Conservation (phyloP, 305 asterid genomes). For the Plantago coronopus region DNA sequence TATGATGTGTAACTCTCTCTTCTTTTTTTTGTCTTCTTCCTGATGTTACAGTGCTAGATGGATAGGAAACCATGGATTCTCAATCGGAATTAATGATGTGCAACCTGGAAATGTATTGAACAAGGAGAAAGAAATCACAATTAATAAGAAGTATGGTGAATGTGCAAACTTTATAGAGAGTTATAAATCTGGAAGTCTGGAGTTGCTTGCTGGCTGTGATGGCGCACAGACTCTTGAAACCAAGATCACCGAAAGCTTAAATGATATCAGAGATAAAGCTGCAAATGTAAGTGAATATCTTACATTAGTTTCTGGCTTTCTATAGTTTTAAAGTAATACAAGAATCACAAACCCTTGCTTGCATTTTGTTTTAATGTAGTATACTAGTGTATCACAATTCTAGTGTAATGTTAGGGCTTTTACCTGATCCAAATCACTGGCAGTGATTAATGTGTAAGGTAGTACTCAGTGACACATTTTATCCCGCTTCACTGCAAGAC, state of each 20-base stretch:
- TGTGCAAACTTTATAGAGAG: slow-evolving; percentile 56
- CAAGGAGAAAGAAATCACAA: slow-evolving; percentile 51
- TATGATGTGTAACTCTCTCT: slow-evolving; percentile 14
- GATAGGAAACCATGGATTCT: slow-evolving; percentile 99
- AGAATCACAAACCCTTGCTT: too few species aligned
- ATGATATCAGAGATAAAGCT: slow-evolving; percentile 66
- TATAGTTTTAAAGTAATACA: not conserved
- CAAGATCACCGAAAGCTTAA: slow-evolving; percentile 58
- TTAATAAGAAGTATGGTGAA: slow-evolving; percentile 49
- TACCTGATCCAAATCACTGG: too few species aligned
- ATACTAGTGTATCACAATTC: too few species aligned
- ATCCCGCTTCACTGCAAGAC: too few species aligned
- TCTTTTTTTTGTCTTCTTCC: slow-evolving; percentile 11
- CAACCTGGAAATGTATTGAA: slow-evolving; percentile 61
- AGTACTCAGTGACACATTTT: too few species aligned
- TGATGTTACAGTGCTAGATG: slow-evolving; percentile 78
- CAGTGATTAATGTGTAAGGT: too few species aligned
- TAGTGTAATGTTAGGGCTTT: too few species aligned
- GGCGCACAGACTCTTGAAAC: slow-evolving; percentile 90
- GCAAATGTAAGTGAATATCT: slow-evolving; percentile 51
- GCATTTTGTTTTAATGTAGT: too few species aligned
- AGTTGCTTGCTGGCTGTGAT: slow-evolving; percentile 80
- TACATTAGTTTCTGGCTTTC: slow-evolving; percentile 10
- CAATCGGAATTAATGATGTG: slow-evolving; percentile 95
- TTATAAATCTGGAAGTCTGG: slow-evolving; percentile 67